phyloP scores from a whole-genome alignment of 768 basidiomycete genomes.

The Suillus lakei region DNA sequence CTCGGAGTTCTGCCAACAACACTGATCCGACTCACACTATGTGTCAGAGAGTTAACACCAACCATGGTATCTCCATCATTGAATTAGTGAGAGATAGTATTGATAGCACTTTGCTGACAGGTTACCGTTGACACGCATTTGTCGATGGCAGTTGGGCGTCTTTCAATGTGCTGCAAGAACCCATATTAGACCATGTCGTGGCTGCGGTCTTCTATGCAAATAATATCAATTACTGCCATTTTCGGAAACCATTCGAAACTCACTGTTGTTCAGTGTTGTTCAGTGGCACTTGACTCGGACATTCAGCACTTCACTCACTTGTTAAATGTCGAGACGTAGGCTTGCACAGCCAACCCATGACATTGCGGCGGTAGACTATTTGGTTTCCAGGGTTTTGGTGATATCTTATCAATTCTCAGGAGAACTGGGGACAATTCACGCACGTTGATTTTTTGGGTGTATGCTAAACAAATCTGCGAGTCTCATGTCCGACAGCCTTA shows the following conservation, averaged over 20 bases:
- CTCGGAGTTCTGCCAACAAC: too few species aligned
- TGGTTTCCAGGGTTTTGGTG: not conserved
- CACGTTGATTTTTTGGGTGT: not conserved
- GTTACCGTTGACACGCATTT: not conserved
- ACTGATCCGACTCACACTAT: not conserved
- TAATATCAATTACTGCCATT: not conserved
- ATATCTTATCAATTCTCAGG: conserved; percentile 6
- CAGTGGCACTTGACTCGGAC: not conserved
- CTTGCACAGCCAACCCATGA: not conserved
- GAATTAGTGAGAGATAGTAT: not conserved
- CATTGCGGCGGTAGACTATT: not conserved
- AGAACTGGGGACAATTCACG: not conserved
- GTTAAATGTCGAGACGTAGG: not conserved
- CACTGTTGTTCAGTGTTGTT: not conserved
- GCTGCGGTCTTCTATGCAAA: not conserved
- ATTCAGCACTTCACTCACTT: not conserved
- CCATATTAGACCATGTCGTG: not conserved
- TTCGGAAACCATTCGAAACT: not conserved
- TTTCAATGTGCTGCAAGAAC: not conserved
- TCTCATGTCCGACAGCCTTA: not conserved
- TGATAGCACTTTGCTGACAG: not conserved
- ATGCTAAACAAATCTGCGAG: not conserved
- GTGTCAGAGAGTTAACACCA: not conserved
- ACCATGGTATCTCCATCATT: not conserved
- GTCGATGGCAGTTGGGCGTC: not conserved